Evolutionary conservation across 805 yeast genomes (phyloP), one percentile per base, ranked within the genome.

Genomic region (Myxozyma neglecta): DNA sequence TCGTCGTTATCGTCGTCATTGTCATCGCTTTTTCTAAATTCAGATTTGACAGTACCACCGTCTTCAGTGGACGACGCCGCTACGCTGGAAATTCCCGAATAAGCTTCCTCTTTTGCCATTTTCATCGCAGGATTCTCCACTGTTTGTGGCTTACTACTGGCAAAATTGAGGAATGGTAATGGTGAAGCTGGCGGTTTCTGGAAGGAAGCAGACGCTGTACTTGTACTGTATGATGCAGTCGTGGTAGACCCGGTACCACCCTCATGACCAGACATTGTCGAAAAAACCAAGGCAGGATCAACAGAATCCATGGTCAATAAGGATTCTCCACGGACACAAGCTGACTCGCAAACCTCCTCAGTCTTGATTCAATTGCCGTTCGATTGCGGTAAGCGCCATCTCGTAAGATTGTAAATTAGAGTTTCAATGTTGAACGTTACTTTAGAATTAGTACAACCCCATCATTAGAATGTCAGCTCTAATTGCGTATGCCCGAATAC

Each of bases 51-150:
- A 10, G 32, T 32, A 11, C 18, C 58, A 20, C n/a, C 55, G 14
- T 59, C 58, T 9, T 48, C 60, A 16, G 9, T 51, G 6, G 50
- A 45, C 1, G 43, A 11, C 42, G 52, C 37, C 29, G 49, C 18
- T 16, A 42, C 48, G 32, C 49, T 53, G 13, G 62, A 53, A 1
- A 61, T 50, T 11, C 65, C 65, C 20, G 44, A 57, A 34, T 61
- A 50, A 13, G 13, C 48, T 42, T 62, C 66, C 11, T 59, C 59
- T 52, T 62, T 62, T 20, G 35, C 58, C 40, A 62, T 59, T 6
- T 53, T 57, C 13, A 47, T 51, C 7, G 53, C 59, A 13, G 65
- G 58, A 29, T 48, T 53, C 7, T 39, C 39, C 13, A 53, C 55
- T 11, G 46, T 32, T 32, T 36, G 47, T 14, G 43, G 53, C 32